Base-by-base conservation (phyloP, 2,329 filamentous ascomycete genomes). In the Penicillium olsonii region DNA sequence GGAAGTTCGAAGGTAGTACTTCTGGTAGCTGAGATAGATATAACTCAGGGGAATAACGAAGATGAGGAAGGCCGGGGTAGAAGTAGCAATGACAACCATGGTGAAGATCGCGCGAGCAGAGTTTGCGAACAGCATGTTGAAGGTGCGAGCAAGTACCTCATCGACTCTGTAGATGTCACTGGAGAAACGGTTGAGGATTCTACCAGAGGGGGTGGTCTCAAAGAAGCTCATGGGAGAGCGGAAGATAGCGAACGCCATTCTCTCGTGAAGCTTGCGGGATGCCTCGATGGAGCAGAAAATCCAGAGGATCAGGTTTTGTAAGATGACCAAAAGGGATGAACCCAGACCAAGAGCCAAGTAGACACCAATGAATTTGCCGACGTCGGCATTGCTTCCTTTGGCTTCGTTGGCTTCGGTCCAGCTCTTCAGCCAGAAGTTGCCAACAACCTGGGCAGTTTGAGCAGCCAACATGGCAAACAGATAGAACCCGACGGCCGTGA, bases 251-350 rank as follows among this genome's bases (percentile, higher is more conserved):
- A 88, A 94, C 37, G 92, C 92, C 94, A 99, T 97, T 57, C 90
- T 83, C 74, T 97, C 94, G 69, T 99, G 94, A 48, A 99, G 80
- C 75, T 97, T 99, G 55, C 94, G 84, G 17, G 92, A 96, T 42
- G 94, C 94, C 84, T 99, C 94, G 55, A 99, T 99, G 4, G 94
- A 97, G 75, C 95, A 99, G 76, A 99, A 97, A 59, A 99, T 97
- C 94, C 94, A 99, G 22, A 99, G 79, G 56, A 99, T 91, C 60
- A 99, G 76, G 5, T 92, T 97, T 73, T 97, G 94, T 24, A 95
- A 67, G 35, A 97, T 90, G 3, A 95, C 92, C 56, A 99, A 78
- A 37, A 83, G 80, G 34, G 94, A 87, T 20, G 89, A 87, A 26
- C 92, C 92, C 43, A 99, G 82, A 40, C 94, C 95, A 71, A 99